A percentile compares a stretch with the other conserved stretches of the same genome.
Evolutionary conservation across 2,329 filamentous ascomycete genomes (phyloP).

Genomic region (Colletotrichum salicis): DNA sequence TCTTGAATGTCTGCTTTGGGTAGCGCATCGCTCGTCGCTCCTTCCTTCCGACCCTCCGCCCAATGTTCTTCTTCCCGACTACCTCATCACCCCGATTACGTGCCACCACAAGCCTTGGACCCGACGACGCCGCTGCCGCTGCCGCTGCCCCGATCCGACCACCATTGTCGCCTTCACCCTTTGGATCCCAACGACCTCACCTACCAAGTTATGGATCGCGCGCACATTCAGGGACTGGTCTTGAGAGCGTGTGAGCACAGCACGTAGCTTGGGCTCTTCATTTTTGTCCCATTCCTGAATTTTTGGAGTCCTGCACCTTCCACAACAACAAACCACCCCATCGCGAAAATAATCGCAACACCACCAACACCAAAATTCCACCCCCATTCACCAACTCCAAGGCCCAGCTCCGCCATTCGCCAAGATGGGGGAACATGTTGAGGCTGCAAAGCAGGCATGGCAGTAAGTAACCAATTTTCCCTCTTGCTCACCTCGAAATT

Average conservation of each 20-base stretch:
- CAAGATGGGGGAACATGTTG: slow-evolving; percentile 29
- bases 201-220: slow-evolving; percentile 47
- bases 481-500: not conserved
- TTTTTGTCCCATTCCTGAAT: slow-evolving; percentile 12
- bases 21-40: slow-evolving; percentile 35
- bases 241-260: slow-evolving; percentile 44
- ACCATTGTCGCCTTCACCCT: slow-evolving; percentile 33
- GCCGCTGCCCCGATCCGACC: slow-evolving; percentile 1
- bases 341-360: slow-evolving; percentile 27
- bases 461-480: slow-evolving; percentile 46
- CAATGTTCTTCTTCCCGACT: slow-evolving; percentile 35
- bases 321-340: slow-evolving; percentile 27
- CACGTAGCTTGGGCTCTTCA: slow-evolving; percentile 40
- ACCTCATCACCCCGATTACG: slow-evolving; percentile 29
- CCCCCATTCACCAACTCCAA: slow-evolving; percentile 1
- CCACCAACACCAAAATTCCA: slow-evolving; percentile 1
- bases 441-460: slow-evolving; percentile 50
- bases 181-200: slow-evolving; percentile 1
- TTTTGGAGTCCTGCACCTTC: slow-evolving; percentile 32
- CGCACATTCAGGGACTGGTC: slow-evolving; percentile 39
- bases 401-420: slow-evolving; percentile 1
- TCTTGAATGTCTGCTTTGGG: slow-evolving; percentile 34
- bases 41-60: slow-evolving; percentile 20
- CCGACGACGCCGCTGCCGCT: slow-evolving; percentile 6
- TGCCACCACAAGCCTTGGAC: slow-evolving; percentile 34